These are phyloP conservation scores for Wallacemonas sp. DNA, from an alignment of 208 protist genomes.

Conservation along the genomic window DNA sequence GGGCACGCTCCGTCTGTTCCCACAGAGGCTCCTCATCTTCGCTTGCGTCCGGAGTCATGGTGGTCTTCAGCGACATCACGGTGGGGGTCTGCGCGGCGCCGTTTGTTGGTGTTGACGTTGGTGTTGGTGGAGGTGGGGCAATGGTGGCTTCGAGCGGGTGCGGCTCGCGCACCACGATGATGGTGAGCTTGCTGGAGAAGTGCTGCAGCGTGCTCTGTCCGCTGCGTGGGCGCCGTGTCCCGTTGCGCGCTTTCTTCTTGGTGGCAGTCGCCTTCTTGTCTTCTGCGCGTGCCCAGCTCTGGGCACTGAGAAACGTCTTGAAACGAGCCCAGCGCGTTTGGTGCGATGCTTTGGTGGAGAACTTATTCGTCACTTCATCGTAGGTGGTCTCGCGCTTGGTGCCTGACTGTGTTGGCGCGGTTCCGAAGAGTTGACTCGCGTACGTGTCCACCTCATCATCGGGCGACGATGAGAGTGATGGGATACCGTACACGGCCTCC, in stretches of 20 bases:
- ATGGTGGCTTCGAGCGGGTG: neutral
- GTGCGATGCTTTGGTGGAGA: neutral
- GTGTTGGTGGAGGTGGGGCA: neutral
- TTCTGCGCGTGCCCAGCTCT: neutral
- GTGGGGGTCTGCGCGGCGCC: too few species aligned
- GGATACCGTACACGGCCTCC: conserved; percentile 4
- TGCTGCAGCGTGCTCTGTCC: conserved; percentile 11
- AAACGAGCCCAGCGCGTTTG: neutral
- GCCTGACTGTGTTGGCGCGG: neutral
- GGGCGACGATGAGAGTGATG: neutral
- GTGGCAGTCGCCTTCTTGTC: neutral
- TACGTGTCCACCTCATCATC: conserved; percentile 21
- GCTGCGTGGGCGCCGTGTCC: neutral
- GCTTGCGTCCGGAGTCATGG: too few species aligned
- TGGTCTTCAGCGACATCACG: too few species aligned
- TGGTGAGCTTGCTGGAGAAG: conserved; percentile 16
- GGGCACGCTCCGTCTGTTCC: neutral
- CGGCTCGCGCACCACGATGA: conserved; percentile 4
- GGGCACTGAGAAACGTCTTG: neutral
- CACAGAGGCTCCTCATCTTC: neutral
- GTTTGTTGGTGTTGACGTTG: too few species aligned
- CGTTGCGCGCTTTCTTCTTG: neutral
- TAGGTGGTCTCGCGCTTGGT: neutral
- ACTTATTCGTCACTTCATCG: conserved; percentile 5
- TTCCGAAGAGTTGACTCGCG: conserved; percentile 8